Conservation (phyloP, 2,329 filamentous ascomycete genomes). For the Colletotrichum tabaci region DNA sequence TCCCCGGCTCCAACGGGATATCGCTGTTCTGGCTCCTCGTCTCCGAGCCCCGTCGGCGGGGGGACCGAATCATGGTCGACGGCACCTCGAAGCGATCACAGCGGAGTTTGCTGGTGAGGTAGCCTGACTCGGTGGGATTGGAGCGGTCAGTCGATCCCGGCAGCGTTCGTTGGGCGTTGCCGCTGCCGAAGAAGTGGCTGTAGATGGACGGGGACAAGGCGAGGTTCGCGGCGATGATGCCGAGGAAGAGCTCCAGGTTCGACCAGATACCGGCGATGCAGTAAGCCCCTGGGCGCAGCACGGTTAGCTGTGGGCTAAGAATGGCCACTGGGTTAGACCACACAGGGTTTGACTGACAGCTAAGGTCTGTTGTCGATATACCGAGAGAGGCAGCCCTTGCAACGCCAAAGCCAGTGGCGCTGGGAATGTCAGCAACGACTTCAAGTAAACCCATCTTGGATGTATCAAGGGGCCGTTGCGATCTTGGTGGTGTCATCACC, state of each 20-base stretch:
- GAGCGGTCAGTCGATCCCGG: conserved; percentile 18
- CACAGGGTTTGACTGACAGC: conserved; percentile 40
- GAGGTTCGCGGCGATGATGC: conserved; percentile 54
- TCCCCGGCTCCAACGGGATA: no score
- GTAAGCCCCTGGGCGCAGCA: conserved; percentile 47
- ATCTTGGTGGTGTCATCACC: no score
- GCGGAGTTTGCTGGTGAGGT: conserved; percentile 1
- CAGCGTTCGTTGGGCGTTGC: neutral
- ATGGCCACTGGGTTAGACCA: neutral
- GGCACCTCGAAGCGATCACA: no score
- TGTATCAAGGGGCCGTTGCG: no score
- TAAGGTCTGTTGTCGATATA: conserved; percentile 45
- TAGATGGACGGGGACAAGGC: conserved; percentile 46
- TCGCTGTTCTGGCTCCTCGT: no score
- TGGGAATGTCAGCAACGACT: neutral
- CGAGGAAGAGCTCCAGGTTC: conserved; percentile 54
- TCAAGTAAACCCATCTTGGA: no score
- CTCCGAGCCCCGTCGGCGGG: no score
- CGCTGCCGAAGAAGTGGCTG: conserved; percentile 41
- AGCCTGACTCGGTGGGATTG: conserved; percentile 18
- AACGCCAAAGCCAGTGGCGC: conserved; percentile 47
- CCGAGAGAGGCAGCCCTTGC: conserved; percentile 45
- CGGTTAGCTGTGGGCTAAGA: no score
- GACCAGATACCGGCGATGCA: conserved; percentile 55
- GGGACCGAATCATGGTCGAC: no score